A percentile compares a stretch with the other conserved stretches of the same genome.
Evolutionary conservation across 129 eudicot species (phyloP).

Genomic region (Artemisia annua): DNA sequence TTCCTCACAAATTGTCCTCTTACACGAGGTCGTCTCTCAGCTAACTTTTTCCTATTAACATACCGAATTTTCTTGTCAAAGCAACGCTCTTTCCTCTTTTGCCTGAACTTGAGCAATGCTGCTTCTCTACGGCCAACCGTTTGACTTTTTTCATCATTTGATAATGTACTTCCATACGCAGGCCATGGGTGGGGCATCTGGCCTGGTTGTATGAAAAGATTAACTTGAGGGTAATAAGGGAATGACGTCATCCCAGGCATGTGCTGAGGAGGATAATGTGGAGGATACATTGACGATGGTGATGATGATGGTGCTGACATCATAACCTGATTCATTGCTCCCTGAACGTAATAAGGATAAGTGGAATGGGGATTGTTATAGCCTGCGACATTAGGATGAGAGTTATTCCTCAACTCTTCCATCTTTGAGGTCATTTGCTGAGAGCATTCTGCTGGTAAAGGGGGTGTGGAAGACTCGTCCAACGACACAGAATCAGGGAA

Average conservation of each 20-base stretch:
- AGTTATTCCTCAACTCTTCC: constrained; percentile 40
- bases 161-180: constrained; percentile 25
- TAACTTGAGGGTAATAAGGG: constrained; percentile 51
- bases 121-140: constrained; percentile 73
- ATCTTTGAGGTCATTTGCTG: constrained; percentile 16
- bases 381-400: neutral
- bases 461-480: constrained; percentile 52
- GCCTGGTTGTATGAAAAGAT: constrained; percentile 60
- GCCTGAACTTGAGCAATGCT: constrained; percentile 82
- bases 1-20: constrained; percentile 95
- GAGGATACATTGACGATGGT: constrained; percentile 30
- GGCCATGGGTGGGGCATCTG: constrained; percentile 50
- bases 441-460: constrained; percentile 18
- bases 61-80: constrained; percentile 91
- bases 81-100: constrained; percentile 84
- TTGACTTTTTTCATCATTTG: constrained; percentile 32
- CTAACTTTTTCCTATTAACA: constrained; percentile 71
- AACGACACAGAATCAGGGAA: constrained; percentile 46
- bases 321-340: constrained; percentile 51
- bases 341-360: constrained; percentile 66
- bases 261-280: constrained; percentile 54
- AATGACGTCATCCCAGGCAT: constrained; percentile 56
- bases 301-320: constrained; percentile 37
- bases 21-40: constrained; percentile 89
- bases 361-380: constrained; percentile 34